These are phyloP conservation scores for Dryas alaskensis DNA, from an alignment of 306 rosid species.

Conservation along the genomic window DNA sequence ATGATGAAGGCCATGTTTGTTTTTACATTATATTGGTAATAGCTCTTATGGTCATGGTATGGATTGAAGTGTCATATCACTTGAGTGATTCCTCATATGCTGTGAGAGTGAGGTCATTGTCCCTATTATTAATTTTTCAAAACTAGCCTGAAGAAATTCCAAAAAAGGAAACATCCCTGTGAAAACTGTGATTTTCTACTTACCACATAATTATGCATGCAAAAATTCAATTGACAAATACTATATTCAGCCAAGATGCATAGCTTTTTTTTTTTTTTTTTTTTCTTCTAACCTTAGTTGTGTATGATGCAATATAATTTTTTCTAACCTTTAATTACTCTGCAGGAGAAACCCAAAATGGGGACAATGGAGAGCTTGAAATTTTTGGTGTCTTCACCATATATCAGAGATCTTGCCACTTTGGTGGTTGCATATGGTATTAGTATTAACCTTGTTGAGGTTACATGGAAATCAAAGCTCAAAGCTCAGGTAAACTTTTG, in stretches of 20 bases:
- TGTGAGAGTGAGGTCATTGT: background rate
- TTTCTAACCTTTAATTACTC: constrained; percentile 11
- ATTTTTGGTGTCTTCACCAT: constrained; percentile 88
- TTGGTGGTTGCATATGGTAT: constrained; percentile 95
- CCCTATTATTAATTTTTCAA: background rate
- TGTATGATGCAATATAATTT: constrained; percentile 8
- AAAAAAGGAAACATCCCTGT: background rate
- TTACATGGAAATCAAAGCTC: constrained; percentile 98
- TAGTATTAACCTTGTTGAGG: constrained; percentile 91
- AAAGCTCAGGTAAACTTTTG: constrained; percentile 75
- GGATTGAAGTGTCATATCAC: background rate
- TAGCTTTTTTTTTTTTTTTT: background rate
- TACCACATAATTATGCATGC: background rate
- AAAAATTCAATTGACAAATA: background rate
- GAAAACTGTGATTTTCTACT: background rate
- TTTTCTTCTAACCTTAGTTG: background rate
- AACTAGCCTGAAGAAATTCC: background rate
- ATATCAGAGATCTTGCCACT: constrained; percentile 95
- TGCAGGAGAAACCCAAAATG: constrained; percentile 89
- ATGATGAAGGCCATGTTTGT: background rate
- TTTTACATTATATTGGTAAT: background rate
- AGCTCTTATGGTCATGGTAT: background rate
- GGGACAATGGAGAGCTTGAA: constrained; percentile 98
- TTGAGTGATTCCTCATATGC: background rate
- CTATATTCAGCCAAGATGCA: background rate